Evolutionary conservation across 768 basidiomycete species (phyloP).

Genomic region (Panellus pusillus): DNA sequence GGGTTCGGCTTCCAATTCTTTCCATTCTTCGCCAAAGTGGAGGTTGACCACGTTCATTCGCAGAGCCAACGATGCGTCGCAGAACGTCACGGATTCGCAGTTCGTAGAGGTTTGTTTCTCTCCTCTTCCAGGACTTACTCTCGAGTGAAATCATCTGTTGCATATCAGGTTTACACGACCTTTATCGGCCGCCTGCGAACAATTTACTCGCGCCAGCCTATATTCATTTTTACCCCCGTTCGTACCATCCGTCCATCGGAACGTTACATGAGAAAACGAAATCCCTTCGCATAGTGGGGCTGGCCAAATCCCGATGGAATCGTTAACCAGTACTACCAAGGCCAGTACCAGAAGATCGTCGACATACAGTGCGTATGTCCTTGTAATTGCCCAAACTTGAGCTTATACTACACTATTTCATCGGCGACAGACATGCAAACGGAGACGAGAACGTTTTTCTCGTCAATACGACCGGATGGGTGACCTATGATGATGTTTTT

Average conservation of each 20-base stretch:
- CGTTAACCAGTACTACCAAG: slow-evolving; percentile 45
- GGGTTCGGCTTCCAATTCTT: slow-evolving; percentile 34
- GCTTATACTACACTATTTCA: slow-evolving; percentile 9
- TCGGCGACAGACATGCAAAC: slow-evolving; percentile 26
- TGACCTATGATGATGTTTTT: slow-evolving; percentile 50
- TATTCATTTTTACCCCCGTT: slow-evolving; percentile 57
- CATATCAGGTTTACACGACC: slow-evolving; percentile 42
- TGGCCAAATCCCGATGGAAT: slow-evolving; percentile 54
- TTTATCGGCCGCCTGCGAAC: slow-evolving; percentile 47
- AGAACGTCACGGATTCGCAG: slow-evolving; percentile 43
- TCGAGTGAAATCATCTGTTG: background rate
- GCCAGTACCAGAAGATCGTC: slow-evolving; percentile 48
- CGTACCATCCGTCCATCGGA: slow-evolving; percentile 17
- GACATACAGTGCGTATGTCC: slow-evolving; percentile 30
- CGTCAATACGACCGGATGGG: slow-evolving; percentile 59
- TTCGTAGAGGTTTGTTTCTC: slow-evolving; percentile 40
- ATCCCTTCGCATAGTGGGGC: slow-evolving; percentile 43
- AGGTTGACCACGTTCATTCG: too few species aligned
- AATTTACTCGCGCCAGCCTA: slow-evolving; percentile 43
- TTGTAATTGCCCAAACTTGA: background rate
- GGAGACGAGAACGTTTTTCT: slow-evolving; percentile 52
- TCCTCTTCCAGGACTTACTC: background rate
- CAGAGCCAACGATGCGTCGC: slow-evolving; percentile 58
- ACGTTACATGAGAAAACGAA: background rate
- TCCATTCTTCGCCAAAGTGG: background rate